Evolutionary conservation across 2,329 filamentous ascomycete species (phyloP), one percentile per base, ranked within the genome.

Genomic region (Cladobotryum protrusum): DNA sequence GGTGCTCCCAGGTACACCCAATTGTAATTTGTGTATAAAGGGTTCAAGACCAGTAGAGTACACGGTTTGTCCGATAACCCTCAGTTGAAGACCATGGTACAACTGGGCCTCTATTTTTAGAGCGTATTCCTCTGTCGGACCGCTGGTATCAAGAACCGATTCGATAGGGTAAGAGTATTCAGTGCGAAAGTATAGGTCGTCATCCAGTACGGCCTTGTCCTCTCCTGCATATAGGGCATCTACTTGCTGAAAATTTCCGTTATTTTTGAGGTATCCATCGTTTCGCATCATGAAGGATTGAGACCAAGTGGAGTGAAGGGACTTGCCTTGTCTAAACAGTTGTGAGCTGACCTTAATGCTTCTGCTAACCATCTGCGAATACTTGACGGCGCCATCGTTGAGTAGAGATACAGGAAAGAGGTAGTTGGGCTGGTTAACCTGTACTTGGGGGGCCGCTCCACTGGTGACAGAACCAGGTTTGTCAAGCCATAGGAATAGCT

Each of bases 401-500:
- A 37, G 4, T 29, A 29, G 7, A 29, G 24, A 29, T 29, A 29
- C 2, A 29, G 24, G 24, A 29, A 9, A 29, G 7, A 8, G 24
- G 24, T 29, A 29, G 24, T 29, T 29, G 35, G 43, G 12, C 19
- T 32, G 35, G 35, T 29, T 46, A 2, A 52, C 6, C 1, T 41
- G 41, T 19, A 54, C 39, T 3, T 3, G 24, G 2, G 52, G 51
- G 11, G 13, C 35, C 5, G 11, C 13, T 13, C 50, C 53, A 3
- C 72, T 72, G n/a, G 84, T 63, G 1, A 62, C 53, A 50, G 86
- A 75, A 3, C 64, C 68, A 6, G 64, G 61, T 2, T 68, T 62
- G 57, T 85, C 82, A 0, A 85, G 72, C 81, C 87, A 93, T n/a
- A 90, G 58, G 62, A 93, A 92, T 11, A 92, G 73, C 65, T 91